Conservation (phyloP, 2,329 filamentous ascomycete species). For the Sporothrix phasma region DNA sequence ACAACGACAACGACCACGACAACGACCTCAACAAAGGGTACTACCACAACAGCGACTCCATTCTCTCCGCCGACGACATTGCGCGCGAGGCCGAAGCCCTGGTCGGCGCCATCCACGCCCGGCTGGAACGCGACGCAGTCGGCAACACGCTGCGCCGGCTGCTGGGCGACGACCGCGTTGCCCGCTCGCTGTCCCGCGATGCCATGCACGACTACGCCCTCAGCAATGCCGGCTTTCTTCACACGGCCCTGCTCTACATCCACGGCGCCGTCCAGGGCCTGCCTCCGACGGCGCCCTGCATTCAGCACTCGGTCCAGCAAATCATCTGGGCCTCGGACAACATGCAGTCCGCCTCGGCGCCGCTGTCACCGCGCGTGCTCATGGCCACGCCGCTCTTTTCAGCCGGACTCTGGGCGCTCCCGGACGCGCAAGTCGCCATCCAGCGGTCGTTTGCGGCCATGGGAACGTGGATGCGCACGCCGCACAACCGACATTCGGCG, state of each 20-base stretch:
- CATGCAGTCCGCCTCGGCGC: conserved; percentile 12
- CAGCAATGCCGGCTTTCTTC: conserved; percentile 15
- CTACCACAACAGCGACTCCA: not conserved
- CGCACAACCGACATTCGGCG: conserved; percentile 6
- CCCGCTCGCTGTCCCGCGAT: conserved; percentile 2
- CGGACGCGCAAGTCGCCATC: not conserved
- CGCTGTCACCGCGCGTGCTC: conserved; percentile 14
- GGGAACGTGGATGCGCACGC: conserved; percentile 14
- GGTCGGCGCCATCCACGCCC: conserved; percentile 1
- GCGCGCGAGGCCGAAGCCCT: conserved; percentile 11
- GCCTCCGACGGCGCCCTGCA: conserved; percentile 5
- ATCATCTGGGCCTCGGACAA: conserved; percentile 12
- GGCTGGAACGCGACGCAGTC: conserved; percentile 5
- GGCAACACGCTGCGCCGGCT: not conserved
- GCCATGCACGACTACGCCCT: conserved; percentile 16
- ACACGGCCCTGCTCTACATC: conserved; percentile 14
- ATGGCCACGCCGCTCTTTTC: conserved; percentile 14
- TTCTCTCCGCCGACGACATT: conserved; percentile 12
- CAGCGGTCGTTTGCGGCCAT: conserved; percentile 3
- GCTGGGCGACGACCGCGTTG: not conserved
- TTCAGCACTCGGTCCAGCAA: conserved; percentile 12
- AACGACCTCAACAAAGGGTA: not conserved
- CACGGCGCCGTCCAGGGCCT: conserved; percentile 9
- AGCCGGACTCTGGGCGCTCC: conserved; percentile 11
- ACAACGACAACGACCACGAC: too few relatives aligned